phyloP scores from a whole-genome alignment of 169 alveolate genomes.

The Theileria orientalis region DNA sequence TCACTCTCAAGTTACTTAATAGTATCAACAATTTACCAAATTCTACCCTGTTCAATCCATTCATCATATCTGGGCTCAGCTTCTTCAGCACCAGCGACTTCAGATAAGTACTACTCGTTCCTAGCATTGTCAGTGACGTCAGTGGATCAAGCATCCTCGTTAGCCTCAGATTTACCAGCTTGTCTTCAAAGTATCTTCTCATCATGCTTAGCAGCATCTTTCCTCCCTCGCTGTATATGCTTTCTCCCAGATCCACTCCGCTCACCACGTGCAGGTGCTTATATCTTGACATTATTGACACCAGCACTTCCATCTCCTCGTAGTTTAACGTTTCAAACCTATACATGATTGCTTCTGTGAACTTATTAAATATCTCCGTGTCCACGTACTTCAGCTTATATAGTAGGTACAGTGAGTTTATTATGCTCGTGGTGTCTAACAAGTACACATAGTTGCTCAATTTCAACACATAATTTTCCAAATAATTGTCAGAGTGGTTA shows the following conservation, averaged over 20 bases:
- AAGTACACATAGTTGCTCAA: slow-evolving; percentile 15
- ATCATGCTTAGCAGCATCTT: slow-evolving; percentile 47
- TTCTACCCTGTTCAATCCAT: not conserved
- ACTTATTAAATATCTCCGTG: slow-evolving; percentile 11
- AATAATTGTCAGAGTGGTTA: not conserved
- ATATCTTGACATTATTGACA: slow-evolving; percentile 20
- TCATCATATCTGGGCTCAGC: slow-evolving; percentile 3
- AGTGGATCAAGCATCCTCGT: slow-evolving; percentile 22
- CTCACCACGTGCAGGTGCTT: slow-evolving; percentile 32
- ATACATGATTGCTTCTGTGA: slow-evolving; percentile 40
- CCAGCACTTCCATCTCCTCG: slow-evolving; percentile 36
- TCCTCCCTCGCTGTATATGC: slow-evolving; percentile 52
- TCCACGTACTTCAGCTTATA: slow-evolving; percentile 30
- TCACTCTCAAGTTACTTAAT: slow-evolving; percentile 25
- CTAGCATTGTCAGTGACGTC: slow-evolving; percentile 38
- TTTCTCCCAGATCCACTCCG: slow-evolving; percentile 30
- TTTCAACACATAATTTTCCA: slow-evolving; percentile 7
- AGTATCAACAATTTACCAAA: slow-evolving; percentile 32
- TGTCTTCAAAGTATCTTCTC: slow-evolving; percentile 35
- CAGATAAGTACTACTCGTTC: slow-evolving; percentile 24
- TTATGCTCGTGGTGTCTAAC: slow-evolving; percentile 17
- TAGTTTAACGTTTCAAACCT: slow-evolving; percentile 19
- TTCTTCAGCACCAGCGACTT: slow-evolving; percentile 30
- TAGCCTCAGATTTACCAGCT: slow-evolving; percentile 16
- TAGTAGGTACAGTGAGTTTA: slow-evolving; percentile 36